phyloP scores from a whole-genome alignment of 805 yeast species.

The Candida hungchunana region DNA sequence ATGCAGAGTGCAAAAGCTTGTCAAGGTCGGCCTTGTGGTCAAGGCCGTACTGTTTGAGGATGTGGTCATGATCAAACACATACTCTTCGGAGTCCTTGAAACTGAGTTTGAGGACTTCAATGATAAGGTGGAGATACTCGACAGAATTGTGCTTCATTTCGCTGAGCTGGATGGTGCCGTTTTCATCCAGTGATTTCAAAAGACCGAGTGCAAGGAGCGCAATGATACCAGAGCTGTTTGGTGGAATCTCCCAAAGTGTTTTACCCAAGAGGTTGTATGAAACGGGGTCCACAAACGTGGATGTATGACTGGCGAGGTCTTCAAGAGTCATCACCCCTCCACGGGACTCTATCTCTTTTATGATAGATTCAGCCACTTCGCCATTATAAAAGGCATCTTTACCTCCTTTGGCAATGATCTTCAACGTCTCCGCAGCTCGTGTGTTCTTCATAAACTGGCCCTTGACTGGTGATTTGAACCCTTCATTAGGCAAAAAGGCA shows the following conservation, averaged over 20 bases:
- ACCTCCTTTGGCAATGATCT: constrained; percentile 50
- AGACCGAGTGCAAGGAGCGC: constrained; percentile 70
- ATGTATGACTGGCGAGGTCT: constrained; percentile 54
- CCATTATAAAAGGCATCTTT: constrained; percentile 69
- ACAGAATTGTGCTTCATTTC: constrained; percentile 57
- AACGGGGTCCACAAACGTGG: constrained; percentile 66
- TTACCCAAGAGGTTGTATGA: constrained; percentile 46
- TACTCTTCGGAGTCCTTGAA: constrained; percentile 74
- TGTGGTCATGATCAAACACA: constrained; percentile 56
- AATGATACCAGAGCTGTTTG: constrained; percentile 78
- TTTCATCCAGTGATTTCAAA: constrained; percentile 48
- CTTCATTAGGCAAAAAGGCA: constrained; percentile 35
- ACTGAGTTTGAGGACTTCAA: constrained; percentile 66
- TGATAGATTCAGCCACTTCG: constrained; percentile 60
- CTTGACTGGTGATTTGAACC: constrained; percentile 44
- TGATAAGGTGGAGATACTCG: constrained; percentile 64
- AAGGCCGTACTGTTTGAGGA: constrained; percentile 29
- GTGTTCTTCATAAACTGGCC: constrained; percentile 57
- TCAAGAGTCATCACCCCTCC: constrained; percentile 54
- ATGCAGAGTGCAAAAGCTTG: constrained; percentile 41
- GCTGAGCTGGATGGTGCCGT: constrained; percentile 39
- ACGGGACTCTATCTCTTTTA: constrained; percentile 43
- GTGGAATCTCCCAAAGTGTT: constrained; percentile 77
- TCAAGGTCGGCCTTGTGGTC: constrained; percentile 27
- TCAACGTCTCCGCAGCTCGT: constrained; percentile 49